Base-by-base conservation (phyloP, 2,329 filamentous ascomycete species). In the Pseudocercospora cruenta region DNA sequence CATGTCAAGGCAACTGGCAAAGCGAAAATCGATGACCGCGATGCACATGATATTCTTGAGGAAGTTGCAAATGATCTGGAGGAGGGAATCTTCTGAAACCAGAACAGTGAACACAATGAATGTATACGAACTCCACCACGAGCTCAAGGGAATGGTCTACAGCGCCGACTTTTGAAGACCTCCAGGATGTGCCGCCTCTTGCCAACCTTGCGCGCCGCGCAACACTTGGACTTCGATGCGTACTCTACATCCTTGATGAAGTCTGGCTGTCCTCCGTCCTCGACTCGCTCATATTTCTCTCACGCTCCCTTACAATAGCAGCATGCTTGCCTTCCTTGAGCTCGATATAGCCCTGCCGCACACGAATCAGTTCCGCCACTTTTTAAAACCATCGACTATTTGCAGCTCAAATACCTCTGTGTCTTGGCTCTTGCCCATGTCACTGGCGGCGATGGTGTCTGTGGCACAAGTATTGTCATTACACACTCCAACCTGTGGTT, bases 341-440 rank as follows among this genome's bases (percentile, higher is more conserved):
- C 43, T 47, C 43, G 43, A 47, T 47, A 21, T 19, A 47, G 6
- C 43, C 43, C 43, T 47, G 43, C 43, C 43, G 21, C 43, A 47
- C 16, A 47, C 43, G n/a, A 47, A 47, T 47, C 39, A 45, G 39
- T 19, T 16, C 14, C 14, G 19, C 28, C 28, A 31, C 28, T 31
- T 31, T 31, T 31, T 31, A 6, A 31, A 31, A 31, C 28, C 28
- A 31, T 31, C 28, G 28, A 31, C 28, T 6, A 31, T 31, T 45
- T 9, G 43, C n/a, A 47, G 7, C 43, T 47, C 43, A 22, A 47
- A 22, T 60, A 51, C 58, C 58, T 60, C 58, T 28, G 58, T 60
- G 28, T 60, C 58, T 28, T 43, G 36, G 39, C 58, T 60, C 36
- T 60, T 60, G 19, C 58, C 24, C 8, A 49, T 26, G n/a, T 60